Base-by-base conservation (phyloP, 106 monocot genomes). In the Cymbidium sinense region DNA sequence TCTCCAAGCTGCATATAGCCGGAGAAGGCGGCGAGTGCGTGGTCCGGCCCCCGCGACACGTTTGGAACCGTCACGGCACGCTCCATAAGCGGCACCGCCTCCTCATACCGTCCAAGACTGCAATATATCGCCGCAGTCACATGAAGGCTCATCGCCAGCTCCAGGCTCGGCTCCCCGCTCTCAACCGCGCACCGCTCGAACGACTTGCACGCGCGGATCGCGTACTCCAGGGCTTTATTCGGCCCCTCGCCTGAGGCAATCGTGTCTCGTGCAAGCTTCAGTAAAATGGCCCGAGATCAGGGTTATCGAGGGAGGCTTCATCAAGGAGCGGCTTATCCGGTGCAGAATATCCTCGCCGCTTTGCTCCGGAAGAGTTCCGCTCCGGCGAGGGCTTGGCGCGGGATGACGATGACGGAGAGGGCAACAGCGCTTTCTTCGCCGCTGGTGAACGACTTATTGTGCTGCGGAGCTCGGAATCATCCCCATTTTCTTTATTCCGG, bases 201-300 rank as follows among this genome's bases (percentile, higher is more conserved):
- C 78, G 96, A 88, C 44, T 83, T 81, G 6, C 89, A 88, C 8
- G 96, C 93, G 1, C 94, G 91, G 79, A 88, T 79, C 55, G 94
- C 93, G 77, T 84, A 94, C 37, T 96, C 94, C 33, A 96, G 88
- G 9, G 96, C 96, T 84, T 90, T 91, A 58, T 39, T 62, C 21
- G 81, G 91, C 52, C 85, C 86, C 55, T 91, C 96, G 17, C 94
- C 96, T 13, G 93, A 91, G 77, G 91, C 91, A 75, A 96, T 94
- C 69, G 93, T 87, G 84, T 90, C 88, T 43, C 96, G 80, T 19
- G 96, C 94, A 58, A 85, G 77, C 82, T 94, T 98, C 30, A 98
- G 87, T 7, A 98, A 84, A 98, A 94, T 7, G 94, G 96, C 4
- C 94, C 94, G 58, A 98, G 90, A 88, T 98, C 96, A 69, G 91